phyloP scores from a whole-genome alignment of 139 green algal species.

The Picochlorum sp. region DNA sequence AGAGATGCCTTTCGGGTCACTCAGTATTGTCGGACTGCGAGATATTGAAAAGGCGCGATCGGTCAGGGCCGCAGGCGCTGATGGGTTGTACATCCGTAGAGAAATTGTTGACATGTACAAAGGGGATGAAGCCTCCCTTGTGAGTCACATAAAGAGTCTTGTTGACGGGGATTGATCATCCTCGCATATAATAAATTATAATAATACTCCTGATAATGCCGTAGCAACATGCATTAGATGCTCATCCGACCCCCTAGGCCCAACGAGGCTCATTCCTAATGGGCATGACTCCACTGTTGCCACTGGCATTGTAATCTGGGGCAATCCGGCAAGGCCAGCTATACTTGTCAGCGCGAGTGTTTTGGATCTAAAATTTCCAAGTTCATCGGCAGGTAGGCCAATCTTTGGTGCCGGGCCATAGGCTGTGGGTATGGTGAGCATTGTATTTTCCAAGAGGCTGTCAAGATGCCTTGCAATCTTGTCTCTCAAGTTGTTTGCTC shows the following conservation, averaged over 20 bases:
- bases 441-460: conserved; percentile 47
- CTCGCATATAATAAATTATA: conserved; percentile 36
- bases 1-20: conserved; percentile 46
- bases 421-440: conserved; percentile 64
- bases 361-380: conserved; percentile 53
- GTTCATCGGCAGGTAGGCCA: conserved; percentile 29
- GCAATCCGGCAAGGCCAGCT: conserved; percentile 68
- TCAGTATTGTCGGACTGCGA: conserved; percentile 47
- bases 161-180: conserved; percentile 11
- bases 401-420: conserved; percentile 61
- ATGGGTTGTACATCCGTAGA: conserved; percentile 57
- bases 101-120: conserved; percentile 42
- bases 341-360: conserved; percentile 69
- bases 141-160: too few species aligned
- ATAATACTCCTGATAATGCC: neutral
- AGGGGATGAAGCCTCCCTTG: neutral
- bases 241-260: conserved; percentile 64
- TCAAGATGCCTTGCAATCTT: conserved; percentile 42
- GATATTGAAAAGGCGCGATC: conserved; percentile 49
- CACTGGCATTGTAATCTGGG: conserved; percentile 70
- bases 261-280: conserved; percentile 72
- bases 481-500: conserved; percentile 1
- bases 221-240: conserved; percentile 49
- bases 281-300: conserved; percentile 54
- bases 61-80: conserved; percentile 48